Conservation (phyloP, 768 basidiomycete species). For the Crucibulum laeve region DNA sequence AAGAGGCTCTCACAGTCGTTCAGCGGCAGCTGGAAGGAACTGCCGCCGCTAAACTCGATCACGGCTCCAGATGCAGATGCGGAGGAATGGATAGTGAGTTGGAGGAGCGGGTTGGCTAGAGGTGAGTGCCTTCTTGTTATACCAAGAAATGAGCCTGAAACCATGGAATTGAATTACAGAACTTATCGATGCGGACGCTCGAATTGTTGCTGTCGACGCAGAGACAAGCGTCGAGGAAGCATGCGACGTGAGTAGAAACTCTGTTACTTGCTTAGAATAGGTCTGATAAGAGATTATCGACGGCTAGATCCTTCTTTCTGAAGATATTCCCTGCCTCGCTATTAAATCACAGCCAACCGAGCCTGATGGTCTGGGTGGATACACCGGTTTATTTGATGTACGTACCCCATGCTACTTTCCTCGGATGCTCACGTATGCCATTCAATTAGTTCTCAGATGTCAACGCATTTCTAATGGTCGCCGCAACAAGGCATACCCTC, state of each 20-base stretch:
- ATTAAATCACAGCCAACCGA: conserved; percentile 33
- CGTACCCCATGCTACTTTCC: too few species aligned
- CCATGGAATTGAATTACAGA: conserved; percentile 31
- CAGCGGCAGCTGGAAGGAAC: conserved; percentile 28
- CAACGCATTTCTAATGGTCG: background rate
- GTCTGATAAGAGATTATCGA: background rate
- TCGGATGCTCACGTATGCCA: too few species aligned
- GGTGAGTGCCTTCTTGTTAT: conserved; percentile 31
- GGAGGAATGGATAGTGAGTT: conserved; percentile 51
- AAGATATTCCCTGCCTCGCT: conserved; percentile 62
- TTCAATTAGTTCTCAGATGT: too few species aligned
- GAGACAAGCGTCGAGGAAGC: conserved; percentile 78
- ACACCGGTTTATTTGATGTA: conserved; percentile 74
- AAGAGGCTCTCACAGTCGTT: conserved; percentile 34
- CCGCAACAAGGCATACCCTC: too few species aligned
- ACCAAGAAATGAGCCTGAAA: background rate
- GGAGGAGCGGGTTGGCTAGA: conserved; percentile 52
- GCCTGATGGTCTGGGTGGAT: conserved; percentile 21
- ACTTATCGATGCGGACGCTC: conserved; percentile 67
- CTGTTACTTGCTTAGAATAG: background rate
- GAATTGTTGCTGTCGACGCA: conserved; percentile 62
- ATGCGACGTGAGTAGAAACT: conserved; percentile 54
- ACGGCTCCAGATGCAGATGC: conserved; percentile 24
- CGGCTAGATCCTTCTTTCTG: conserved; percentile 57
- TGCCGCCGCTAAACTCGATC: conserved; percentile 13